Conservation (phyloP, 345 rosid genomes). For the Excoecaria agallocha region DNA sequence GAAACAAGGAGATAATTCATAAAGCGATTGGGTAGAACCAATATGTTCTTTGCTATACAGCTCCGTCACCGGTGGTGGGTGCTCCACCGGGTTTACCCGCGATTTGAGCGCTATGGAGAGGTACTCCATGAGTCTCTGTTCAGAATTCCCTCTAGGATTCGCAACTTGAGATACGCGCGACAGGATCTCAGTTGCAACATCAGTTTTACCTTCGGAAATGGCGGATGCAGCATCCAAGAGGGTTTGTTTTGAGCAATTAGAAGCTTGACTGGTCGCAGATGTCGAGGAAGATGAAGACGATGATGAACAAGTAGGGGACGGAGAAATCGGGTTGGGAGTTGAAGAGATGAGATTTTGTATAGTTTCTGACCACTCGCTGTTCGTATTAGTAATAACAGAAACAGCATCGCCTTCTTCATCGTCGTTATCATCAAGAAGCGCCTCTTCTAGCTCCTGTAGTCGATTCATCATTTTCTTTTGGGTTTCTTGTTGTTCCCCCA, state of each 20-base stretch:
- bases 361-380: conserved; percentile 81
- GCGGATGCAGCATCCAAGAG: conserved; percentile 72
- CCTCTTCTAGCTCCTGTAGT: conserved; percentile 79
- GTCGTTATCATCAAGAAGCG: conserved; percentile 66
- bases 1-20: conserved; percentile 76
- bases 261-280: conserved; percentile 55
- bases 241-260: conserved; percentile 52
- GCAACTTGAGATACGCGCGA: conserved; percentile 47
- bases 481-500: conserved; percentile 33
- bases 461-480: conserved; percentile 71
- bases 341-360: conserved; percentile 55
- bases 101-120: conserved; percentile 60
- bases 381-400: conserved; percentile 65
- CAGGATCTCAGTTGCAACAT: conserved; percentile 61
- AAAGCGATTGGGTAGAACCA: conserved; percentile 54
- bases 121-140: conserved; percentile 65
- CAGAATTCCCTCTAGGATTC: conserved; percentile 58
- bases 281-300: conserved; percentile 70
- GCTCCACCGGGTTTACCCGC: conserved; percentile 48
- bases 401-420: conserved; percentile 61
- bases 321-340: conserved; percentile 36
- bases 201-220: conserved; percentile 65
- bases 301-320: conserved; percentile 65
- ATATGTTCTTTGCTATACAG: conserved; percentile 58
- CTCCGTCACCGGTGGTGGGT: conserved; percentile 53